Evolutionary conservation across 2,329 filamentous ascomycete species (phyloP), one percentile per base, ranked within the genome.

Genomic region (Clarireedia homoeocarpa): DNA sequence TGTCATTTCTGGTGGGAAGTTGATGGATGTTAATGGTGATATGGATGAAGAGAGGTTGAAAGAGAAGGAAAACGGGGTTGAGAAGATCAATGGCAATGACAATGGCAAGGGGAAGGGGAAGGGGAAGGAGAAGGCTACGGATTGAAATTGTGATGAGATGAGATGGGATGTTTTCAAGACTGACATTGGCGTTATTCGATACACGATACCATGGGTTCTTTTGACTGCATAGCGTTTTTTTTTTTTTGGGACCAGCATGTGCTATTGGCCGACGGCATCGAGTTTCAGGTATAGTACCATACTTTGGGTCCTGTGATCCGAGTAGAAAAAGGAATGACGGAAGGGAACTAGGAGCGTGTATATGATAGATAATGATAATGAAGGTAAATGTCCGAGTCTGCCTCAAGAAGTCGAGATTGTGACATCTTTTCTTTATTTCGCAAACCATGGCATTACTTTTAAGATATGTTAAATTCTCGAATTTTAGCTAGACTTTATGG

Each of bases 1-100:
- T 59, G 62, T 67, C 3, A 61, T 66, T 10, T 64, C 63, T 4
- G 59, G 63, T 26, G 59, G 58, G 27, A 53, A 65, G 30, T 17
- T 63, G 7, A 59, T 62, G 24, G 44, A 59, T 51, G 59, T 61
- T 57, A 48, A 62, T 6, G 56, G 64, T 39, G 58, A 52, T 6
- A 62, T 63, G 39, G 61, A 39, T 17, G 63, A 61, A 27, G 52
- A 54, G 49, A 53, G 47, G 26, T 50, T 54, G n/a, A 47, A 36
- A 10, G 20, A n/a, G 10, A 34, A 34, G 26, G 15, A n/a, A 14
- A 45, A 44, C 30, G n/a, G 27, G n/a, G 12, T 20, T n/a, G 27
- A 20, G 14, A 42, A 36, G 5, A 17, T 30, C 1, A 56, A 51
- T 24, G 40, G 48, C 7, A 52, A 51, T 10, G 30, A 12, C n/a